These are phyloP conservation scores for Podospora fimiseda DNA, from an alignment of 495 filamentous ascomycete genomes.

Conservation along the genomic window DNA sequence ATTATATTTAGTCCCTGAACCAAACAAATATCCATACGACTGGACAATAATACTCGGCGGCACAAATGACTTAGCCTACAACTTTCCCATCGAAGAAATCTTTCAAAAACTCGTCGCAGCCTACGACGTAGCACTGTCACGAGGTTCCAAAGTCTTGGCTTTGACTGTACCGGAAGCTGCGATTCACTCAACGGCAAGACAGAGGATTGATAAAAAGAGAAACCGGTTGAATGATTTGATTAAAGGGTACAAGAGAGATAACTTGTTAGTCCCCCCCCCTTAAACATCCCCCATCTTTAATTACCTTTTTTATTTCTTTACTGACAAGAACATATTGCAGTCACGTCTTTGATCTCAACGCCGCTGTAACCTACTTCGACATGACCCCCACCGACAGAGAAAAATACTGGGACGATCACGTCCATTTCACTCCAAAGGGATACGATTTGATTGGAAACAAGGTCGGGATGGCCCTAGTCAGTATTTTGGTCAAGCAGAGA, in stretches of 20 bases:
- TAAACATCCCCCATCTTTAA: background rate
- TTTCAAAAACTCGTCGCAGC: slow-evolving; percentile 33
- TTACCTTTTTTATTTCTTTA: too few species aligned
- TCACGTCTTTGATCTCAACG: slow-evolving; percentile 49
- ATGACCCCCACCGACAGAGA: slow-evolving; percentile 37
- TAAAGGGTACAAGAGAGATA: slow-evolving; percentile 33
- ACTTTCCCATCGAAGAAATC: slow-evolving; percentile 27
- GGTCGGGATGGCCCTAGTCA: slow-evolving; percentile 43
- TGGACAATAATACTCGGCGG: slow-evolving; percentile 51
- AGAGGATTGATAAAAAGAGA: slow-evolving; percentile 31
- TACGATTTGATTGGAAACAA: slow-evolving; percentile 54
- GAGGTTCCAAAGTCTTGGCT: slow-evolving; percentile 49
- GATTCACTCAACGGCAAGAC: slow-evolving; percentile 9
- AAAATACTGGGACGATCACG: slow-evolving; percentile 53
- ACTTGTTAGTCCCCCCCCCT: slow-evolving; percentile 40
- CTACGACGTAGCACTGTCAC: slow-evolving; percentile 42
- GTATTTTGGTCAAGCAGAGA: slow-evolving; percentile 34
- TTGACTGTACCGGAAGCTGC: slow-evolving; percentile 54
- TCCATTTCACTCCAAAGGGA: slow-evolving; percentile 54
- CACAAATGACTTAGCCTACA: slow-evolving; percentile 46
- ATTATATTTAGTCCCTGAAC: background rate
- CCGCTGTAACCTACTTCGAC: slow-evolving; percentile 45
- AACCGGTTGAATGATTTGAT: slow-evolving; percentile 49
- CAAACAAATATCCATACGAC: slow-evolving; percentile 22
- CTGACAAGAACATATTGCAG: too few species aligned